These are phyloP conservation scores for Cnidoscolus chayamansa DNA, from an alignment of 441 rosid genomes.

Conservation along the genomic window DNA sequence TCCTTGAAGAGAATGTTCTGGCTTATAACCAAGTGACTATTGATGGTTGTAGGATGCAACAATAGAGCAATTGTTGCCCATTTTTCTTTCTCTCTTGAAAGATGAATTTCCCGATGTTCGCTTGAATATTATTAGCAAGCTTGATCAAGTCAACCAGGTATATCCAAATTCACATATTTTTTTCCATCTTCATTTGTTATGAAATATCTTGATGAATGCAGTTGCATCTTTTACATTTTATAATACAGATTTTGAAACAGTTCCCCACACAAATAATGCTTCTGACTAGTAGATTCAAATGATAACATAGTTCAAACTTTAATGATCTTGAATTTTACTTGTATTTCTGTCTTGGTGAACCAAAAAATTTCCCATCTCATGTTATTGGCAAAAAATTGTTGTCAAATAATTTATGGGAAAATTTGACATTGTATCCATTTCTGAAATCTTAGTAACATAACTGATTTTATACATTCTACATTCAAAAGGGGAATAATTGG, in stretches of 20 bases:
- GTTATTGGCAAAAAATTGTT: not conserved
- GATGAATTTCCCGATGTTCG: conserved; percentile 98
- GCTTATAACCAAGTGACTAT: conserved; percentile 2
- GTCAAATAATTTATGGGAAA: not conserved
- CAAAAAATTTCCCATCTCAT: not conserved
- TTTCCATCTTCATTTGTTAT: not conserved
- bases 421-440: not conserved
- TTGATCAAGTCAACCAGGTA: conserved; percentile 98
- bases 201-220: conserved; percentile 7
- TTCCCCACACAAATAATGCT: not conserved
- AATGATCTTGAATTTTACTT: not conserved
- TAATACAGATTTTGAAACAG: not conserved
- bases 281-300: not conserved
- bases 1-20: conserved; percentile 13
- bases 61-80: conserved; percentile 88
- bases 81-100: conserved; percentile 87
- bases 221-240: not conserved
- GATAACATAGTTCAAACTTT: not conserved
- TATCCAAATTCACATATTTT: conserved; percentile 15
- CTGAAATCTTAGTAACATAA: not conserved
- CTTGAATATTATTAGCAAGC: conserved; percentile 92
- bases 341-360: not conserved
- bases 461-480: not conserved
- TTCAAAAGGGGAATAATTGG: not conserved
- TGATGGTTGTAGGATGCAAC: conserved; percentile 76